Evolutionary conservation across 805 yeast species (phyloP), one percentile per base, ranked within the genome.

Genomic region (Cyberlindnera euphorbiiphila): DNA sequence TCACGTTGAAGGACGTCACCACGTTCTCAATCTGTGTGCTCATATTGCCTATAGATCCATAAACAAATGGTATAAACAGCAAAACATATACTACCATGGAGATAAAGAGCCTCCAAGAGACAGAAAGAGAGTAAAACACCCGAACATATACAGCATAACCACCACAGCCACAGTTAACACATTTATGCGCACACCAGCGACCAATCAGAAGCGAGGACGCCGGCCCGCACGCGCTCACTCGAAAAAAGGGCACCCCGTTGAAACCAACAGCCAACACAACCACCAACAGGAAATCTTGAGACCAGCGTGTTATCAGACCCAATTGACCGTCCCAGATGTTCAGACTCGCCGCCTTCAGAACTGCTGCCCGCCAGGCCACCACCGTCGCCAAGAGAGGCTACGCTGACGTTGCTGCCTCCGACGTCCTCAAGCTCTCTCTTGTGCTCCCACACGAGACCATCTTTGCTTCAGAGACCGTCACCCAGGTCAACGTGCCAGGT

Each of bases 401-500:
- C 65, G 98, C 98, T 56, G 95, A 91, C 54, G 94, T 84, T 50
- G 65, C 78, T 34, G 51, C 75, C 37, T 64, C 82, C 46, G 93
- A 82, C 60, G 79, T 80, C 51, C 75, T 93, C 65, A 87, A 81
- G 65, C 74, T 93, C 59, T 84, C 95, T 41, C 78, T 93, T 57
- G 91, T 96, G 42, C 76, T 89, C 56, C 98, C 98, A 50, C 88
- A 85, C 64, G 79, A 82, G 66, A 61, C 83, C 42, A 64, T 78
- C 57, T 78, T 69, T 62, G 56, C 76, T 36, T 76, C 75, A 38
- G 61, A 54, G 36, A 43, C 49, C 28, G 73, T 69, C 29, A 59
- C 64, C 59, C 87, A 93, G 74, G 98, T 93, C 54, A 93, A 93
- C 72, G 74, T 93, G 53, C 98, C 98, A 60, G 94, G 96, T 49